Evolutionary conservation across 257 asterid genomes (phyloP).

Genomic region (Nicotiana noctiflora): DNA sequence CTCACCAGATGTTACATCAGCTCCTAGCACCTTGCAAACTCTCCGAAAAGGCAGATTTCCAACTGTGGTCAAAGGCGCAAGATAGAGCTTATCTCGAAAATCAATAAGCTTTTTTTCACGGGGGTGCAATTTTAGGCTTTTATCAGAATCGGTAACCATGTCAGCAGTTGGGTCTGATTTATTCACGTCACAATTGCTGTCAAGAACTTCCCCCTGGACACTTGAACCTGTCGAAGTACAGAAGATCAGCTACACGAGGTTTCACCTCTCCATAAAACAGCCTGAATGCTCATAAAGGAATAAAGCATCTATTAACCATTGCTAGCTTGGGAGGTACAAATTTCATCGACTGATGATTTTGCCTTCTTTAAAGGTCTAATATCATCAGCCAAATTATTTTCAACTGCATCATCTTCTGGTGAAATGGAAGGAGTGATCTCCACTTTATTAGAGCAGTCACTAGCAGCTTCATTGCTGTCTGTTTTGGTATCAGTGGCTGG

Average conservation of each 20-base stretch:
- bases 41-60: constrained; percentile 91
- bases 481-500: constrained; percentile 30
- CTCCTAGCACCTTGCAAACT: constrained; percentile 91
- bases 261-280: neutral
- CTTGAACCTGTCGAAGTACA: constrained; percentile 30
- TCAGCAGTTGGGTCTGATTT: constrained; percentile 20
- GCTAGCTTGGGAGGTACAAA: constrained; percentile 23
- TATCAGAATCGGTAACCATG: constrained; percentile 43
- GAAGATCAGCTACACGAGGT: constrained; percentile 1
- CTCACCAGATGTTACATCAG: constrained; percentile 97
- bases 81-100: constrained; percentile 81
- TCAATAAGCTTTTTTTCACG: constrained; percentile 85
- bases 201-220: constrained; percentile 22
- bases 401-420: constrained; percentile 31
- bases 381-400: constrained; percentile 32
- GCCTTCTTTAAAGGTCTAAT: constrained; percentile 67
- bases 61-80: constrained; percentile 93
- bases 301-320: constrained; percentile 32
- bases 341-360: constrained; percentile 44
- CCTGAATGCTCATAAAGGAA: constrained; percentile 1
- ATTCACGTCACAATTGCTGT: constrained; percentile 19
- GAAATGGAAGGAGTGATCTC: constrained; percentile 24
- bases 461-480: constrained; percentile 21
- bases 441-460: constrained; percentile 19
- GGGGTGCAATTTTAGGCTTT: constrained; percentile 71